A percentile compares a stretch with the other conserved stretches of the same genome.
phyloP scores from a whole-genome alignment of 1,284 basidiomycete species.

The Sanguinoderma infundibulare region DNA sequence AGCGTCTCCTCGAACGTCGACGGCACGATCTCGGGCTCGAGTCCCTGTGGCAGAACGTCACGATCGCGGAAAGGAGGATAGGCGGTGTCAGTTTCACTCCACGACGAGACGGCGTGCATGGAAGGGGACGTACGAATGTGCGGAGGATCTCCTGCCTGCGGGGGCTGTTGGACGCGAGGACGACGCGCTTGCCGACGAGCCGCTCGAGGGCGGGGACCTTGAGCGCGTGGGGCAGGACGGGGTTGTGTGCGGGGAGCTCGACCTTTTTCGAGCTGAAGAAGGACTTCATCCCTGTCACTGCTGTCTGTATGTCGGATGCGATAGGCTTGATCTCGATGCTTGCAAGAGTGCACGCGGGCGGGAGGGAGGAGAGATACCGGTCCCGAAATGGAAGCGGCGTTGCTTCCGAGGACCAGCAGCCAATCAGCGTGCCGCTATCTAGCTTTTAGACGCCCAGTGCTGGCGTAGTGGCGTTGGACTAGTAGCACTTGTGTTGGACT shows the following conservation, averaged over 20 bases:
- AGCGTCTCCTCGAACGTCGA: conserved; percentile 90
- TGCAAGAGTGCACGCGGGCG: too few species aligned
- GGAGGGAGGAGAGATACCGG: neutral
- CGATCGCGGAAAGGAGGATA: neutral
- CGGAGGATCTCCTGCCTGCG: conserved; percentile 86
- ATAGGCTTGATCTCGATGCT: neutral
- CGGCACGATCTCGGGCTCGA: conserved; percentile 86
- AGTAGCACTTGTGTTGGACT: too few species aligned
- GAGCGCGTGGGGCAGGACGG: conserved; percentile 75
- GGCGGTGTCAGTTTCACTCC: neutral
- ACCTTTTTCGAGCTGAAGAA: conserved; percentile 33
- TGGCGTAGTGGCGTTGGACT: too few species aligned
- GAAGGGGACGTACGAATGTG: conserved; percentile 64
- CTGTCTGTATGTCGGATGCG: neutral
- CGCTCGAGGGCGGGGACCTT: conserved; percentile 72
- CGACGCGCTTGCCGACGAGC: conserved; percentile 74
- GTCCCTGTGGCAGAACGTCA: conserved; percentile 64
- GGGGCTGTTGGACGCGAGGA: conserved; percentile 88
- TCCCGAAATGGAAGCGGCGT: neutral
- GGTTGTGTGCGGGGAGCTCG: conserved; percentile 35
- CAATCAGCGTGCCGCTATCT: neutral
- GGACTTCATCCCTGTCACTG: conserved; percentile 24
- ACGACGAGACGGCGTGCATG: neutral
- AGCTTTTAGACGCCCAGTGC: neutral
- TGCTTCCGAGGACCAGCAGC: neutral